phyloP scores from a whole-genome alignment of 2,329 filamentous ascomycete genomes.

The Cladophialophora exuberans region DNA sequence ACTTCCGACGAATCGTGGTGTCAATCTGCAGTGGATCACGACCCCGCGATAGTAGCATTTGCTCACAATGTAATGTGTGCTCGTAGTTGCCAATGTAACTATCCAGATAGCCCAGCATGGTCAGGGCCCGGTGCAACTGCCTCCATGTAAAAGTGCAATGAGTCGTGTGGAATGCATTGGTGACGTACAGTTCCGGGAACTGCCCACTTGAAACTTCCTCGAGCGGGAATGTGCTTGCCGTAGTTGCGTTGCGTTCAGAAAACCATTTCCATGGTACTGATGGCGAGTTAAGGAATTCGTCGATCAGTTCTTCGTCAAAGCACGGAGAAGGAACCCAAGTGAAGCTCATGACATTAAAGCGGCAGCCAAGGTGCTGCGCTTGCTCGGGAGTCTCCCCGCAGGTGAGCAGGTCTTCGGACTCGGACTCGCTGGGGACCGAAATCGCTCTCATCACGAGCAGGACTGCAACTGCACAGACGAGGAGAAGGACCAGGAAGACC shows the following conservation, averaged over 20 bases:
- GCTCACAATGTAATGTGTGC: constrained; percentile 1
- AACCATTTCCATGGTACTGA: not conserved
- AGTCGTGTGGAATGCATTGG: not conserved
- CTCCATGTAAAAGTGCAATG: not conserved
- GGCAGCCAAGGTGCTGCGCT: not conserved
- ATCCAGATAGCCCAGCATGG: not conserved
- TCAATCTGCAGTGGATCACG: not conserved
- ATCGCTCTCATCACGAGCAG: not conserved
- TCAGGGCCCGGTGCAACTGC: not conserved
- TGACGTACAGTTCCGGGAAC: constrained; percentile 2
- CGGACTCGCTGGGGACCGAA: not conserved
- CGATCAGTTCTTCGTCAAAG: not conserved
- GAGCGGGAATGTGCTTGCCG: not conserved
- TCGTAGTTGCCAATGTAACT: constrained; percentile 4
- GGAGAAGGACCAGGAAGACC: constrained; percentile 2
- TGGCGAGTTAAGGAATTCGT: not conserved
- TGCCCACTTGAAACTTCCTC: not conserved
- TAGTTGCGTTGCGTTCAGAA: not conserved
- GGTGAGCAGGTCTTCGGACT: not conserved
- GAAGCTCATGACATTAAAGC: constrained; percentile 3
- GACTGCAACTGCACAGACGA: not conserved
- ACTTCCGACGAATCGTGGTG: constrained; percentile 1
- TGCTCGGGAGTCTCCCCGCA: not conserved
- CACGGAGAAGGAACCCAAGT: not conserved
- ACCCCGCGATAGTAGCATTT: not conserved